Conservation (phyloP, 768 basidiomycete genomes). For the Suillus plorans region DNA sequence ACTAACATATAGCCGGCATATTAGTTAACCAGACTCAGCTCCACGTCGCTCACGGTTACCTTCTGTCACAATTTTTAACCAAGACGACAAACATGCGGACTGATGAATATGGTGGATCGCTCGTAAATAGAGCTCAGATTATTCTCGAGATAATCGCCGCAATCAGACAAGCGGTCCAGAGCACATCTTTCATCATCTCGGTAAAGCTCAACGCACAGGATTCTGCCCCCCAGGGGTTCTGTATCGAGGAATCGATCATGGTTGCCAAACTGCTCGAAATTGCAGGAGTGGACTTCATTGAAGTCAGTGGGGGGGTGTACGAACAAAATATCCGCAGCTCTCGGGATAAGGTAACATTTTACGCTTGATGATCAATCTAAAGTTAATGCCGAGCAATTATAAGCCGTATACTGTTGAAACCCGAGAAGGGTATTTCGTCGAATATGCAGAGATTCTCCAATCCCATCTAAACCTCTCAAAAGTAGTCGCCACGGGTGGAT, state of each 20-base stretch:
- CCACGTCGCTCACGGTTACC: constrained; percentile 44
- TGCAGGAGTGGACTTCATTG: constrained; percentile 38
- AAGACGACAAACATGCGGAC: constrained; percentile 43
- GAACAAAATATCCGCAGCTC: constrained; percentile 17
- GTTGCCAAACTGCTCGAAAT: constrained; percentile 34
- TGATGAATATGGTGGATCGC: constrained; percentile 57
- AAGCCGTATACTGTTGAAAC: constrained; percentile 9
- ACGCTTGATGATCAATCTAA: not conserved
- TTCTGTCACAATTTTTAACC: constrained; percentile 50
- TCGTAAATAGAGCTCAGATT: constrained; percentile 53
- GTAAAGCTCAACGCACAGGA: constrained; percentile 36
- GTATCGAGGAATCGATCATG: constrained; percentile 29
- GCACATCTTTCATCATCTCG: constrained; percentile 29
- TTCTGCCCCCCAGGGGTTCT: constrained; percentile 27
- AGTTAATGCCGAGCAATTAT: constrained; percentile 6
- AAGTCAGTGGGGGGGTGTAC: constrained; percentile 41
- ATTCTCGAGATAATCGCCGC: constrained; percentile 46
- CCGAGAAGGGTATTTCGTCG: constrained; percentile 31
- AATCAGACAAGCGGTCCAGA: constrained; percentile 38
- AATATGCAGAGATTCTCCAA: constrained; percentile 28
- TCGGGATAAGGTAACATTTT: constrained; percentile 15
- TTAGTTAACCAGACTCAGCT: constrained; percentile 25
- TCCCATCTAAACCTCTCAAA: constrained; percentile 25
- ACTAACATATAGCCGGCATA: not conserved
- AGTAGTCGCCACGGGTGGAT: constrained; percentile 32